These are phyloP conservation scores for Stenocarpella maydis DNA, from an alignment of 2,329 filamentous ascomycete species.

Conservation along the genomic window DNA sequence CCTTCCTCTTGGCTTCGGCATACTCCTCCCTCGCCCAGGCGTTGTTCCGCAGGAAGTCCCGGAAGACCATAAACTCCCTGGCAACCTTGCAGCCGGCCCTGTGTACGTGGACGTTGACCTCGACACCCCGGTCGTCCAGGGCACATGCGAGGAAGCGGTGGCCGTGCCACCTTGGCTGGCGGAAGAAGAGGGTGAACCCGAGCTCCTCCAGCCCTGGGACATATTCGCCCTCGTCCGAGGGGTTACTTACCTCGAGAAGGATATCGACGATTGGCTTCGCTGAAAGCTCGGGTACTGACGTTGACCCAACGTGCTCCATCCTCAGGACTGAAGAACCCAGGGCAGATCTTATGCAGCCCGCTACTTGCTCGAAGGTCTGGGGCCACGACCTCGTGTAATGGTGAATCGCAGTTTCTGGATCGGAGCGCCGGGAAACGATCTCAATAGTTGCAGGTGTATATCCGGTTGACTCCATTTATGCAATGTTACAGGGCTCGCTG, in stretches of 20 bases:
- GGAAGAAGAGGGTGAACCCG: not conserved
- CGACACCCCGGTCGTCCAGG: not conserved
- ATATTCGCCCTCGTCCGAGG: not conserved
- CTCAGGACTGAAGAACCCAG: not conserved
- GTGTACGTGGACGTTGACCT: not conserved
- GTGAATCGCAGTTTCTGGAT: not conserved
- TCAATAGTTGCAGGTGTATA: not conserved
- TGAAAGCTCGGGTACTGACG: not conserved
- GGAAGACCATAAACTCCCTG: not conserved
- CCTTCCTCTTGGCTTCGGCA: not conserved
- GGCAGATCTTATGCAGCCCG: not conserved
- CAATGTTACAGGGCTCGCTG: not conserved
- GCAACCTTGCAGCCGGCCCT: not conserved
- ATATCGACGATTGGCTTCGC: not conserved
- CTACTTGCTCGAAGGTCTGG: not conserved
- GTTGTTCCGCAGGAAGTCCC: not conserved
- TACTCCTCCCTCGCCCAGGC: not conserved
- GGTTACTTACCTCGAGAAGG: not conserved
- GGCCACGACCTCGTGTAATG: not conserved
- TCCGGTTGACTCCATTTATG: not conserved
- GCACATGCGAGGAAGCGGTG: not conserved
- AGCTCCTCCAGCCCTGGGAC: not conserved
- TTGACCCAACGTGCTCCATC: slow-evolving; percentile 1
- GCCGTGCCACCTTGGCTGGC: not conserved
- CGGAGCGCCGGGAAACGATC: not conserved